Evolutionary conservation across 441 rosid genomes (phyloP).

Genomic region (Capsella rubella): DNA sequence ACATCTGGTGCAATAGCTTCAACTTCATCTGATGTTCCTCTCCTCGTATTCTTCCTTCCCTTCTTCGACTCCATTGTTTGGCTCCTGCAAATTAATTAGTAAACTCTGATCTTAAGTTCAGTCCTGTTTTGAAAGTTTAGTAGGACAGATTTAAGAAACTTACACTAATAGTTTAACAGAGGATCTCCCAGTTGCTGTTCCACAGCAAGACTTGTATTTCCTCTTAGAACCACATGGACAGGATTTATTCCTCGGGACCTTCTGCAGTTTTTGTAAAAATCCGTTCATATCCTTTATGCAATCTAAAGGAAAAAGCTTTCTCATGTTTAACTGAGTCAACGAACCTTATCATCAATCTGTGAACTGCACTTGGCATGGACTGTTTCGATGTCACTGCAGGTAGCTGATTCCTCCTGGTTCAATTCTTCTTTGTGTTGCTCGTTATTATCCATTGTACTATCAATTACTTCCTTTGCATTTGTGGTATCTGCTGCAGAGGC

Average conservation of each 20-base stretch:
- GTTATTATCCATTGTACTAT: slow-evolving; percentile 44
- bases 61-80: slow-evolving; percentile 63
- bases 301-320: neutral
- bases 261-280: slow-evolving; percentile 46
- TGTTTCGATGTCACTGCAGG: slow-evolving; percentile 42
- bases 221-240: slow-evolving; percentile 93
- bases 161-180: slow-evolving; percentile 57
- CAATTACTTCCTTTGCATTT: slow-evolving; percentile 42
- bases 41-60: slow-evolving; percentile 60
- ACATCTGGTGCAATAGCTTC: slow-evolving; percentile 70
- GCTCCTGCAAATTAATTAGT: slow-evolving; percentile 44
- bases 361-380: slow-evolving; percentile 46
- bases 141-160: slow-evolving; percentile 42
- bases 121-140: slow-evolving; percentile 9
- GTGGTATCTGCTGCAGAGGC: slow-evolving; percentile 46
- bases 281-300: neutral
- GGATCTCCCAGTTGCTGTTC: slow-evolving; percentile 68
- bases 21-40: slow-evolving; percentile 54
- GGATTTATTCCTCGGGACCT: slow-evolving; percentile 73
- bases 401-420: slow-evolving; percentile 42
- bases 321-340: slow-evolving; percentile 20
- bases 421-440: slow-evolving; percentile 51
- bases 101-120: neutral
- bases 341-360: slow-evolving; percentile 63
- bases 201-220: slow-evolving; percentile 92